Evolutionary conservation across 371 early-diverging fungal genomes (phyloP).

Genomic region (Syncephalastrum racemosum): DNA sequence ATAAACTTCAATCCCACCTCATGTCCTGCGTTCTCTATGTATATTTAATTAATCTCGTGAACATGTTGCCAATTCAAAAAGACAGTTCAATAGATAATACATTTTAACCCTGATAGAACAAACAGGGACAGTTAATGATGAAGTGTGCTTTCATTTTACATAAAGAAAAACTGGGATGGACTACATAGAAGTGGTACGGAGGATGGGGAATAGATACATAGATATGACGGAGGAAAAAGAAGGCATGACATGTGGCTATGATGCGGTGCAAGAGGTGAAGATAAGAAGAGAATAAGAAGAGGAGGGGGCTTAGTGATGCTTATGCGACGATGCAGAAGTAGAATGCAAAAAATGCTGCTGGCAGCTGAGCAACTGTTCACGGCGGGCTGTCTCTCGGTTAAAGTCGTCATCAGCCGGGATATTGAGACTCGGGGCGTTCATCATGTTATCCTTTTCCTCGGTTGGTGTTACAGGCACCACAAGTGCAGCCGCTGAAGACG

Average conservation of each 20-base stretch:
- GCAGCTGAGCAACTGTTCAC: constrained; percentile 27
- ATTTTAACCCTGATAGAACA: too few species aligned
- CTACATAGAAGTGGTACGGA: constrained; percentile 1
- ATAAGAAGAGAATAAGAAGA: background rate
- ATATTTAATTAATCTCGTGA: too few species aligned
- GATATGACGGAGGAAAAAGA: background rate
- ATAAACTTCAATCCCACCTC: too few species aligned
- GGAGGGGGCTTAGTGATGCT: constrained; percentile 4
- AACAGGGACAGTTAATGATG: background rate
- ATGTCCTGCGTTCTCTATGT: too few species aligned
- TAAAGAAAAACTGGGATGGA: background rate
- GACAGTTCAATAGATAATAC: too few species aligned
- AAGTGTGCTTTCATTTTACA: constrained; percentile 7
- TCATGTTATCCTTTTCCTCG: constrained; percentile 6
- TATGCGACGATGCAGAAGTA: constrained; percentile 5
- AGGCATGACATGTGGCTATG: background rate
- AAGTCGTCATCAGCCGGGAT: constrained; percentile 32
- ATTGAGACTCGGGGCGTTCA: constrained; percentile 24
- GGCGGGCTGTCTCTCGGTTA: constrained; percentile 18
- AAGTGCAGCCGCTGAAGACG: constrained; percentile 14
- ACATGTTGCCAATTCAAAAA: too few species aligned
- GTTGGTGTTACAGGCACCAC: constrained; percentile 15
- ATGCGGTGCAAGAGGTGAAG: background rate
- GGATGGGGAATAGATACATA: background rate
- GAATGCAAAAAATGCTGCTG: constrained; percentile 7